These are phyloP conservation scores for Cephalotrichum gorgonifer DNA, from an alignment of 2,329 filamentous ascomycete genomes.

Conservation along the genomic window DNA sequence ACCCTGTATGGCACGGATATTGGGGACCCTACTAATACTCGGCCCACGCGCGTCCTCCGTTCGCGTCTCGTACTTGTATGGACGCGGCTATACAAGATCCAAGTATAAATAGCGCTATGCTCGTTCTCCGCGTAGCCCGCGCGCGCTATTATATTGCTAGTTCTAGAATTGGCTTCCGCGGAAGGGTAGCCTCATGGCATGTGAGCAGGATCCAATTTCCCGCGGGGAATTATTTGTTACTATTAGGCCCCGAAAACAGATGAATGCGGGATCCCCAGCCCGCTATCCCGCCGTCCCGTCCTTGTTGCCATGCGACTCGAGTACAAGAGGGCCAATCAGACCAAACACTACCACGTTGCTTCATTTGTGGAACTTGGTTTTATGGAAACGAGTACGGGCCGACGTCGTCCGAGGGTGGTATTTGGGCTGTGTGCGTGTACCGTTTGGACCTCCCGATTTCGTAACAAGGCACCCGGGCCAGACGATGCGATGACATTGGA, in stretches of 20 bases:
- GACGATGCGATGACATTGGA: too few relatives aligned
- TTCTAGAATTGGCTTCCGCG: too few relatives aligned
- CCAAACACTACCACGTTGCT: not conserved
- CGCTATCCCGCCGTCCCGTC: not conserved
- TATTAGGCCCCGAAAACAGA: not conserved
- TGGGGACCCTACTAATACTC: not conserved
- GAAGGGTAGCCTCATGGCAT: not conserved
- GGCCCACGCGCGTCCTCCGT: constrained; percentile 1
- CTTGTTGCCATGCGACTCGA: not conserved
- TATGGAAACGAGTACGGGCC: too few relatives aligned
- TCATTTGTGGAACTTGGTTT: not conserved
- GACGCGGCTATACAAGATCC: not conserved
- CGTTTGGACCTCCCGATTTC: too few relatives aligned
- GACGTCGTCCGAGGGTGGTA: too few relatives aligned
- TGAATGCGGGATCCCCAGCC: not conserved
- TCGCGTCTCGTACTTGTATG: too few relatives aligned
- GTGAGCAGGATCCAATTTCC: not conserved
- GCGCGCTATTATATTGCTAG: too few relatives aligned
- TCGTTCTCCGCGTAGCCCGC: too few relatives aligned
- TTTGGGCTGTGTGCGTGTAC: too few relatives aligned
- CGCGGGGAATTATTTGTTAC: not conserved
- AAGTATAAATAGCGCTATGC: too few relatives aligned
- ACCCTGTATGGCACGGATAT: too few relatives aligned
- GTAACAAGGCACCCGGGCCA: too few relatives aligned
- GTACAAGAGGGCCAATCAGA: not conserved